Evolutionary conservation across 345 rosid species (phyloP).

Genomic region (Populus pruinosa): DNA sequence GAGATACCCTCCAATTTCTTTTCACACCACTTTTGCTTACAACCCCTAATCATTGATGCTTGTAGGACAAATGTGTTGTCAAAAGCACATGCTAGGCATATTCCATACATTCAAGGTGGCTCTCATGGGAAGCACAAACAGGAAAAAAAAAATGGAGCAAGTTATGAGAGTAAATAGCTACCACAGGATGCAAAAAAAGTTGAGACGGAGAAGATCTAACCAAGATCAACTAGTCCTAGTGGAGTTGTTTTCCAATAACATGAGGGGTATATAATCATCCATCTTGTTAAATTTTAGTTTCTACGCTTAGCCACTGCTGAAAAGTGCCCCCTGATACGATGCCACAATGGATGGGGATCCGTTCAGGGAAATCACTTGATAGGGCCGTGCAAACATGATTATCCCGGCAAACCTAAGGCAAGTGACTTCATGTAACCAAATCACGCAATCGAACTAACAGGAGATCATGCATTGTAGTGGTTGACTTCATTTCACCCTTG

Average conservation of each 20-base stretch:
- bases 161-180: not conserved
- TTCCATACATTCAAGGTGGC: too few species aligned
- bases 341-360: not conserved
- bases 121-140: not conserved
- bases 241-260: not conserved
- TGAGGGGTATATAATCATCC: not conserved
- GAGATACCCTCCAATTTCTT: too few species aligned
- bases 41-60: too few species aligned
- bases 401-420: not conserved
- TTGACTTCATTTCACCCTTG: not conserved
- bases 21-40: too few species aligned
- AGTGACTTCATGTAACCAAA: not conserved
- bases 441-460: not conserved
- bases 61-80: too few species aligned
- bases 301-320: not conserved
- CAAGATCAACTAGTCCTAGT: not conserved
- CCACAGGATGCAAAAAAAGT: not conserved
- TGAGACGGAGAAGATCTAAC: not conserved
- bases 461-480: not conserved
- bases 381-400: not conserved
- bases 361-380: not conserved
- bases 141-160: not conserved
- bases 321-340: not conserved
- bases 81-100: too few species aligned
- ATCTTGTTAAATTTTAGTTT: not conserved